phyloP scores from a whole-genome alignment of 108 stramenopile species.

The Cyclotella distinguenda region DNA sequence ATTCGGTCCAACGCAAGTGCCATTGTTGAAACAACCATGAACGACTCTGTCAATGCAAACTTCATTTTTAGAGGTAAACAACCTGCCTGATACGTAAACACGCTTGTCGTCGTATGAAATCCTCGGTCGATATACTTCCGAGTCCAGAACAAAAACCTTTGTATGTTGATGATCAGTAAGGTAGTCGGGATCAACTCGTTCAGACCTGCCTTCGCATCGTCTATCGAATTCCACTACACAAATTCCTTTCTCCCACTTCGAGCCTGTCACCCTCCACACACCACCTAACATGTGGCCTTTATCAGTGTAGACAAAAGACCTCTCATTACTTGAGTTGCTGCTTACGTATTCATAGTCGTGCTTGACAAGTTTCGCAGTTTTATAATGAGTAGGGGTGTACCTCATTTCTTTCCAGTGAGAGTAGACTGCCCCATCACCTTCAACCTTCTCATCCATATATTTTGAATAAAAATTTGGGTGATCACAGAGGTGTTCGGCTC shows the following conservation, averaged over 20 bases:
- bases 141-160: constrained; percentile 68
- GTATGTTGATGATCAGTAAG: constrained; percentile 29
- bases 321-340: constrained; percentile 4
- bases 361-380: constrained; percentile 40
- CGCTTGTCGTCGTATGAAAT: constrained; percentile 55
- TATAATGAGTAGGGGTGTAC: constrained; percentile 60
- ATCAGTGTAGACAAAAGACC: constrained; percentile 71
- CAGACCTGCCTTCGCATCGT: constrained; percentile 40
- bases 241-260: constrained; percentile 65
- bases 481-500: constrained; percentile 49
- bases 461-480: constrained; percentile 80
- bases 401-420: constrained; percentile 69
- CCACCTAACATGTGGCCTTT: constrained; percentile 67
- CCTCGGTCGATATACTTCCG: constrained; percentile 63
- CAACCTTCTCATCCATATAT: constrained; percentile 66
- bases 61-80: constrained; percentile 54
- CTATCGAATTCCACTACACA: constrained; percentile 78
- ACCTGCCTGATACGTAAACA: constrained; percentile 44
- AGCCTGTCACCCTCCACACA: constrained; percentile 64
- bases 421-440: constrained; percentile 61
- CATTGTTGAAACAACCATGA: constrained; percentile 81
- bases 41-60: constrained; percentile 79
- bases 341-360: constrained; percentile 21
- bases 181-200: constrained; percentile 4
- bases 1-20: constrained; percentile 77